Evolutionary conservation across 1,139 yeast genomes (phyloP), one percentile per base, ranked within the genome.

Genomic region (Geotrichum europaeum): DNA sequence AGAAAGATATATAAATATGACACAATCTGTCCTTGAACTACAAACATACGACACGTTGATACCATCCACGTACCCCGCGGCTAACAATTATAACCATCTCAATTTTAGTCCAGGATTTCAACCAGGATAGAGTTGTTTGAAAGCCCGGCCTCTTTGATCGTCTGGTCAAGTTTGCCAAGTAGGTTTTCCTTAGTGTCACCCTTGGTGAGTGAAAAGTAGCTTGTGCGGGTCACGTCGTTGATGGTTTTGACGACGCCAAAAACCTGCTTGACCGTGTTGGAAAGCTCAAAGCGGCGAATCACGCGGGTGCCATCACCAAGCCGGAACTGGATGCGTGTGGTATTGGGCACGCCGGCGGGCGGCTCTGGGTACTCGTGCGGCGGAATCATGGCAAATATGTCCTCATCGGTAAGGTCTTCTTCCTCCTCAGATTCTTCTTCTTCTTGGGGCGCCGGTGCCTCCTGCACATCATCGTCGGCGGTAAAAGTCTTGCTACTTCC

Each of bases 241-340:
- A 80, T 75, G 4, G 77, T 76, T 67, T 86, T 84, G 47, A 82
- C 79, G 45, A 82, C 77, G 56, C 86, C 85, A 70, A 78, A 89
- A 49, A 94, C 79, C 18, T 79, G 77, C 69, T 82, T 65, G 0
- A 95, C 88, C 4, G 79, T 75, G 66, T 87, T 95, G 4, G 76
- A 70, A 10, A 81, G 68, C 15, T 75, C 75, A 68, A 94, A 88
- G 65, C 90, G 81, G 62, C 90, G 86, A n/a, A 94, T 86, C 15
- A 87, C 76, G 64, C 98, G 79, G 60, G 86, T 81, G 25, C 98
- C 98, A 68, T 87, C 91, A 20, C 95, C 96, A 52, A 90, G 82
- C 62, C 98, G 80, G 24, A 95, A 81, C 73, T 94, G 99, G 28
- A 95, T 82, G 67, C 99, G 78, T 1, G 97, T 89, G 1, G 84